A percentile compares a stretch with the other conserved stretches of the same genome.
Conservation (phyloP, 2,329 filamentous ascomycete species). For the Ilyonectria robusta region DNA sequence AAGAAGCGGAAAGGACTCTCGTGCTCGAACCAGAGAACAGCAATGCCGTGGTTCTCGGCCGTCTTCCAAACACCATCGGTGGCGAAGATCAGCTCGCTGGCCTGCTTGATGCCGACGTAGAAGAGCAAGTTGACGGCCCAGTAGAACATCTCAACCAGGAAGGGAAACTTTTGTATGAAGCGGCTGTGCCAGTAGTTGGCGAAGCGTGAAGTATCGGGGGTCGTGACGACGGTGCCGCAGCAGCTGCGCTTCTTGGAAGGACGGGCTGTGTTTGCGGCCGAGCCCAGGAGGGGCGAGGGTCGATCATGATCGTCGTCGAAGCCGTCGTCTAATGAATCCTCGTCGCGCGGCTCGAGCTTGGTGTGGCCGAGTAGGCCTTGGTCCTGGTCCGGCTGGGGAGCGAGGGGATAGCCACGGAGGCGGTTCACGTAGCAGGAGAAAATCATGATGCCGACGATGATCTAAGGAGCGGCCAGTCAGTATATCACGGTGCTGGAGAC, state of each 20-base stretch:
- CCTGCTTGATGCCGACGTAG: conserved; percentile 59
- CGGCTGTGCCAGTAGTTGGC: conserved; percentile 72
- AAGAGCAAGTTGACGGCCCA: conserved; percentile 77
- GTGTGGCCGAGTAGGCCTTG: conserved; percentile 42
- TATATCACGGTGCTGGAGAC: background rate
- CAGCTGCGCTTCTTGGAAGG: conserved; percentile 65
- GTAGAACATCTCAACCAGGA: conserved; percentile 82
- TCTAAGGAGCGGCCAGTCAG: conserved; percentile 31
- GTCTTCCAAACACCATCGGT: conserved; percentile 66
- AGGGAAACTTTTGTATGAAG: conserved; percentile 76
- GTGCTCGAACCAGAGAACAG: conserved; percentile 69
- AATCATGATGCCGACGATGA: conserved; percentile 49
- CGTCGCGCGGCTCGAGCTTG: conserved; percentile 42
- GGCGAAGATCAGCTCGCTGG: conserved; percentile 52
- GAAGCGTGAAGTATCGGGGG: conserved; percentile 74
- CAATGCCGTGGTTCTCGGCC: conserved; percentile 68
- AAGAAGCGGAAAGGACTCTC: conserved; percentile 63
- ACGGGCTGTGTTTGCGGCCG: conserved; percentile 44
- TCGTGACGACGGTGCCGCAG: conserved; percentile 65
- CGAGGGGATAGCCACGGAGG: conserved; percentile 44
- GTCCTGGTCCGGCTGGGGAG: conserved; percentile 36
- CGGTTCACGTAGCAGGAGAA: conserved; percentile 49
- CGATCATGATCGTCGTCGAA: conserved; percentile 41
- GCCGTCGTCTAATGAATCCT: conserved; percentile 33
- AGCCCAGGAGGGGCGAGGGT: conserved; percentile 23